A percentile compares a stretch with the other conserved stretches of the same genome.
phyloP scores from a whole-genome alignment of 306 rosid genomes.

The Malus domestica region ASM211411v1 NC_041803.1:4899501-4900000 shows the following conservation, averaged over 20 bases:
- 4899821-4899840: neutral
- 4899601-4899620: neutral
- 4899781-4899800: too few relatives aligned
- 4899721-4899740: too few relatives aligned
- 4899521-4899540: neutral
- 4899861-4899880: neutral
- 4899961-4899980: neutral
- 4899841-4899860: neutral
- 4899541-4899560: neutral
- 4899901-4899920: neutral
- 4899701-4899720: too few relatives aligned
- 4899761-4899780: neutral
- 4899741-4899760: neutral
- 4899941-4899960: neutral
- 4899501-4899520: neutral
- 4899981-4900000: neutral
- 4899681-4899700: too few relatives aligned
- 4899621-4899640: too few relatives aligned
- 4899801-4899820: too few relatives aligned
- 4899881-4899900: neutral
- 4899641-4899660: neutral
- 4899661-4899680: too few relatives aligned
- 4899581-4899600: neutral
- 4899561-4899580: neutral
- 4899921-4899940: neutral